phyloP scores from a whole-genome alignment of 106 monocot genomes.

The Allium fistulosum region DNA sequence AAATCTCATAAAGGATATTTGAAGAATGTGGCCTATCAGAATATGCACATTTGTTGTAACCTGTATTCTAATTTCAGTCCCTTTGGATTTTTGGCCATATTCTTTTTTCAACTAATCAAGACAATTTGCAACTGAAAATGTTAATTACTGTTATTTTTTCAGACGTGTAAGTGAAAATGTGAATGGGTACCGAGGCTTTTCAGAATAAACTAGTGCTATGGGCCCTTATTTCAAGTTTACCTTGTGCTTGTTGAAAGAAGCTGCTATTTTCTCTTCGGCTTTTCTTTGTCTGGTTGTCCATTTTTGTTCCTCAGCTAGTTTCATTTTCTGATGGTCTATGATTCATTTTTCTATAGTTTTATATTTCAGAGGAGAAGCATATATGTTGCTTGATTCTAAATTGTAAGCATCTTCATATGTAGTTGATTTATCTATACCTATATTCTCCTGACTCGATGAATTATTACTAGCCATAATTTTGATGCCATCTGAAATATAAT shows the following conservation, averaged over 20 bases:
- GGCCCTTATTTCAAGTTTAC: slow-evolving; percentile 18
- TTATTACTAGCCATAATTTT: slow-evolving; percentile 29
- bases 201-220: too few species aligned
- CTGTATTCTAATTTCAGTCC: too few species aligned
- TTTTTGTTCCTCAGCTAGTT: slow-evolving; percentile 43
- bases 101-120: too few species aligned
- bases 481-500: slow-evolving; percentile 30
- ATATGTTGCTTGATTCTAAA: slow-evolving; percentile 22
- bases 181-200: too few species aligned
- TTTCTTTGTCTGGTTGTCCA: slow-evolving; percentile 71
- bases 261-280: slow-evolving; percentile 56
- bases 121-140: too few species aligned
- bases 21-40: too few species aligned
- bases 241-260: slow-evolving; percentile 73
- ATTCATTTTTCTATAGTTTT: slow-evolving; percentile 88
- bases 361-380: slow-evolving; percentile 60
- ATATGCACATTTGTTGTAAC: too few species aligned
- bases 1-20: too few species aligned
- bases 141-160: too few species aligned
- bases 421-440: slow-evolving; percentile 27
- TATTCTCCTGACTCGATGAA: slow-evolving; percentile 16
- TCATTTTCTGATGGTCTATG: slow-evolving; percentile 54
- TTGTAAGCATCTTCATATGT: slow-evolving; percentile 52
- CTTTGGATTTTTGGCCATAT: too few species aligned
- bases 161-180: too few species aligned